Conservation (phyloP, 495 filamentous ascomycete genomes). For the Aspergillus kassunensis region DNA sequence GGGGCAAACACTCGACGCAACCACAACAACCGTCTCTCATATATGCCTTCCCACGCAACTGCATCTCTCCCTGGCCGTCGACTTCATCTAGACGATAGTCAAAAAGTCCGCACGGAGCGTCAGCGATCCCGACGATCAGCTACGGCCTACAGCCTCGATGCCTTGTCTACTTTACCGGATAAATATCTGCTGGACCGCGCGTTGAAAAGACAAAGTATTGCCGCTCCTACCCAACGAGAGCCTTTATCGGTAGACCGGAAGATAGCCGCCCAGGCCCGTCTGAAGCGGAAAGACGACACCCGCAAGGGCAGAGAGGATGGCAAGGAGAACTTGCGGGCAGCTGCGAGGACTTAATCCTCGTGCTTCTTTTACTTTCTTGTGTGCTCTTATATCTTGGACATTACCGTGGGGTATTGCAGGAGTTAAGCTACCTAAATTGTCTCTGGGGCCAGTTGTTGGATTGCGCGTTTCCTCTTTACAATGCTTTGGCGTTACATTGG, state of each 20-base stretch:
- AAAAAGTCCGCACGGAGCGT: slow-evolving; percentile 17
- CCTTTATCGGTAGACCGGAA: slow-evolving; percentile 54
- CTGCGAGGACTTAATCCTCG: slow-evolving; percentile 1
- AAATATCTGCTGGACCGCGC: slow-evolving; percentile 32
- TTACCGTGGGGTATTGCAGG: too few relatives aligned
- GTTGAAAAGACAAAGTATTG: slow-evolving; percentile 25
- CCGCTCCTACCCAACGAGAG: slow-evolving; percentile 33
- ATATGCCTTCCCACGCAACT: slow-evolving; percentile 16
- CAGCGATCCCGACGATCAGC: slow-evolving; percentile 19
- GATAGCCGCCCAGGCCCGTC: slow-evolving; percentile 59
- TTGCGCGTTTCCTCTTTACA: too few relatives aligned
- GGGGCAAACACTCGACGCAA: slow-evolving; percentile 18
- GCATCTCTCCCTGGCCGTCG: slow-evolving; percentile 21
- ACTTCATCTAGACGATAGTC: slow-evolving; percentile 17
- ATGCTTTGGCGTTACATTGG: too few relatives aligned
- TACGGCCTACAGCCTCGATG: slow-evolving; percentile 22
- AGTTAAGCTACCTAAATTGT: too few relatives aligned
- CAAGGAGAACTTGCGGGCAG: slow-evolving; percentile 28
- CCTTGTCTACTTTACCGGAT: slow-evolving; percentile 14
- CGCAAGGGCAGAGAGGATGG: slow-evolving; percentile 27
- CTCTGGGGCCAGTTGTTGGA: too few relatives aligned
- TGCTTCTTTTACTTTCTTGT: not conserved
- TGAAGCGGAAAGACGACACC: slow-evolving; percentile 50
- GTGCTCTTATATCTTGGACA: not conserved
- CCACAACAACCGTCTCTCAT: slow-evolving; percentile 22